Evolutionary conservation across 208 protist species (phyloP).

Genomic region (Leishmania lainsoni): DNA sequence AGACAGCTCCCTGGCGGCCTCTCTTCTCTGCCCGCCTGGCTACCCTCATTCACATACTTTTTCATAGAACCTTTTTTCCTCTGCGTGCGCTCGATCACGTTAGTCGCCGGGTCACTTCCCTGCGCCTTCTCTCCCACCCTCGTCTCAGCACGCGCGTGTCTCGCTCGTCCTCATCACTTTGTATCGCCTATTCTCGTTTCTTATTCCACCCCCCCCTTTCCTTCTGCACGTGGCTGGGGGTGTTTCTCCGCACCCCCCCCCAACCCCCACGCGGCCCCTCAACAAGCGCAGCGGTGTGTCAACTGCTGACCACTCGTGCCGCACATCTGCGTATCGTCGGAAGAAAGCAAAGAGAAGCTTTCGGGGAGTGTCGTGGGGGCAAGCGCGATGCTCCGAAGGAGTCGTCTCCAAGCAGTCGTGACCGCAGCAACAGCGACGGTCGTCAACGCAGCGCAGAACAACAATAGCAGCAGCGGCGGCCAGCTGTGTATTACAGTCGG

Average conservation of each 20-base stretch:
- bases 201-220: conserved; percentile 17
- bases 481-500: conserved; percentile 18
- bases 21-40: not conserved
- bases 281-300: not conserved
- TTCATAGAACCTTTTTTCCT: not conserved
- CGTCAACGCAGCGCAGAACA: not conserved
- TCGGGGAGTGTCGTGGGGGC: not conserved
- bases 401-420: conserved; percentile 11
- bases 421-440: not conserved
- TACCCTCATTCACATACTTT: not conserved
- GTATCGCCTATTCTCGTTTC: not conserved
- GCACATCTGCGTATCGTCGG: not conserved
- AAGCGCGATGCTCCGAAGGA: conserved; percentile 19
- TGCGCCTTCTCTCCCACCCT: not conserved
- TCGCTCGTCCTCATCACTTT: not conserved
- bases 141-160: not conserved
- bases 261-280: not conserved
- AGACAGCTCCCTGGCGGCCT: not conserved
- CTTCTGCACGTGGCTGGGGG: conserved; percentile 2
- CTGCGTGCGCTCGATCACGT: not conserved
- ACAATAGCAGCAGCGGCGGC: not conserved
- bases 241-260: conserved; percentile 2
- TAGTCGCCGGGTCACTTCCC: not conserved
- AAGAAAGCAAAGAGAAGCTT: not conserved
- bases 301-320: not conserved